These are phyloP conservation scores for Pelargonium australe DNA, from an alignment of 441 rosid species.

Conservation along the genomic window DNA sequence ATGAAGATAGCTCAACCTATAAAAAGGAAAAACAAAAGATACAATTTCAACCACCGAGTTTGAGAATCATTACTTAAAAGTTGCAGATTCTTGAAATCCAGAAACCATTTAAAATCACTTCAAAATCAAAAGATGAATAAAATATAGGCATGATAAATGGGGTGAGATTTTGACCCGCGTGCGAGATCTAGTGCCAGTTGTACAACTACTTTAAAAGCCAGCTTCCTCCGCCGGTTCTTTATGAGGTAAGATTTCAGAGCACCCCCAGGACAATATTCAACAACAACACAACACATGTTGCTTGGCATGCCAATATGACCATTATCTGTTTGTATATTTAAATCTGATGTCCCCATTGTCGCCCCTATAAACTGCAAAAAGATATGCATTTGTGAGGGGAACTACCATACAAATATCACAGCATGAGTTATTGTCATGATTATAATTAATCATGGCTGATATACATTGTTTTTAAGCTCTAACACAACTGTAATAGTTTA, in stretches of 20 bases:
- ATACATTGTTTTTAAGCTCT: no score
- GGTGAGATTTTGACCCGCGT: constrained; percentile 53
- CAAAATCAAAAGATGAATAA: constrained; percentile 1
- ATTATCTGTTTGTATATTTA: constrained; percentile 68
- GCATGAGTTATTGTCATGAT: neutral
- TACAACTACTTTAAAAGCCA: constrained; percentile 82
- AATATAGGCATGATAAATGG: constrained; percentile 3
- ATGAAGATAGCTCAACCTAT: constrained; percentile 93
- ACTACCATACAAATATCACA: neutral
- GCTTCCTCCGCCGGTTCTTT: constrained; percentile 77
- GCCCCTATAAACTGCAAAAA: constrained; percentile 81
- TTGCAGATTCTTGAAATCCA: constrained; percentile 4
- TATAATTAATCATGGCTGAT: no score
- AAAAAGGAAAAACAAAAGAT: constrained; percentile 11
- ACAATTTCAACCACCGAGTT: neutral
- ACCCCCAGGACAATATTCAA: constrained; percentile 94
- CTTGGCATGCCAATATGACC: constrained; percentile 79
- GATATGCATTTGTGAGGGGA: neutral
- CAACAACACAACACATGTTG: constrained; percentile 85
- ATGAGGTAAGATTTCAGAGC: constrained; percentile 72
- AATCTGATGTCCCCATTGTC: constrained; percentile 81
- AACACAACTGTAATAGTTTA: no score
- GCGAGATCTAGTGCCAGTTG: constrained; percentile 96
- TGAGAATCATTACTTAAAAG: neutral
- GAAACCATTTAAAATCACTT: neutral